Base-by-base conservation (phyloP, 1,284 basidiomycete genomes). In the Cystobasidium slooffiae region DNA sequence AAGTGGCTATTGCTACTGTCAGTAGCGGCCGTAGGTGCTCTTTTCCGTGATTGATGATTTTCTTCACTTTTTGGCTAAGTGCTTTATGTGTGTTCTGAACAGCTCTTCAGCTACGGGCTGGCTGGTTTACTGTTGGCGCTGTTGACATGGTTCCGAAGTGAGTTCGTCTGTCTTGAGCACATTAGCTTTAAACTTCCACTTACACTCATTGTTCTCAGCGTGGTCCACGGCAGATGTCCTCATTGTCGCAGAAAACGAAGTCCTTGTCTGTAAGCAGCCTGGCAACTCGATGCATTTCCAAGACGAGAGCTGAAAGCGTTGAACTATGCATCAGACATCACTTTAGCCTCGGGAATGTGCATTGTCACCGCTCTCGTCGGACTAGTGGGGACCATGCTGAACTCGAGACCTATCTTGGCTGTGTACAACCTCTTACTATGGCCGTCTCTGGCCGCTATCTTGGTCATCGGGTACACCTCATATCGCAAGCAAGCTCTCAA, bases 361-460 rank as follows among this genome's bases (percentile, higher is more conserved):
- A 72, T 80, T 24, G 75, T 80, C 59, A 78, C 80, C 12, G 70
- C 78, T 5, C 67, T 82, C 12, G 76, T 81, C 16, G 82, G 81
- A 43, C 68, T 82, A 16, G 79, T 78, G 2, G 81, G 81, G 3
- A 73, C 78, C 0, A 58, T 82, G 12, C 80, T 83, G 47, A 80
- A 81, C 74, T 80, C 78, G 10, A 79, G 81, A n/a, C 81, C 81
- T 1, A 81, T 82, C 47, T 76, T 82, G 58, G 78, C 82, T 5
- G 78, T 82, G 56, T 82, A 82, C 76, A 78, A 80, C 65, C 77
- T 83, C 66, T 76, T 83, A 7, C 77, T 83, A 3, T 83, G 82
- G 82, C 81, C 82, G 0, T 77, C 77, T 24, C 76, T 82, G 16
- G 72, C 81, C 18, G 78, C 79, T 20, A 76, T 82, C 49, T 79